Base-by-base conservation (phyloP, 768 basidiomycete species). In the Pleurotus eryngii region DNA sequence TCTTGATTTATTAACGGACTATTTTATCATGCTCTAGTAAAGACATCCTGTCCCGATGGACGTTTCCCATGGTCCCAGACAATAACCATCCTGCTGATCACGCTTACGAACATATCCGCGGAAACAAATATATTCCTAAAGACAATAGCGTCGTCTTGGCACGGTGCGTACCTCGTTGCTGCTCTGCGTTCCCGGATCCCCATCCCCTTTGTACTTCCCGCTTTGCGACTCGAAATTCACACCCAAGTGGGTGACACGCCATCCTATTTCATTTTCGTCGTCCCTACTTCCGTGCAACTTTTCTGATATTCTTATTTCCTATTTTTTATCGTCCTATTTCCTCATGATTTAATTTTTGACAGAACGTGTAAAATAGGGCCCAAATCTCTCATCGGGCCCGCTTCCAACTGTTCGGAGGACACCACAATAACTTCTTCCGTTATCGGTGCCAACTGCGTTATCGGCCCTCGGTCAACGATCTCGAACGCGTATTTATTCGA, bases 1-100 rank as follows among this genome's bases (percentile, higher is more conserved):
- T 39, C n/a, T 27, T 22, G 14, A 4, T 27, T 49, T n/a, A 38
- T 26, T 42, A n/a, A 35, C 37, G 22, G 35, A 24, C 42, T 39
- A 22, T 18, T 35, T 35, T 35, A 35, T 35, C 30, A 35, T 9
- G 30, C 43, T 53, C 18, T 66, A 96, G 95, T 75, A 92, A 93
- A 71, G 95, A 98, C 64, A 92, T 99, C 49, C 73, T 98, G 27
- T 84, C 92, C 45, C 80, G 97, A 62, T 95, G 94, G 90, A 91
- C 92, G 4, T 98, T 96, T 74, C 97, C 97, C 1, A 76, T 98
- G 7, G 94, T 95, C 4, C 96, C 96, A 7, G 97, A 98, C 68
- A 87, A 95, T 68, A 92, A 95, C 70, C 84, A 95, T 64, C 94
- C 93, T 2, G 82, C 87, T 12, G 87, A 87, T 5, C 85, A 89